These are phyloP conservation scores for Acer yangbiense DNA, from an alignment of 345 rosid genomes.

Conservation along the genomic window DNA sequence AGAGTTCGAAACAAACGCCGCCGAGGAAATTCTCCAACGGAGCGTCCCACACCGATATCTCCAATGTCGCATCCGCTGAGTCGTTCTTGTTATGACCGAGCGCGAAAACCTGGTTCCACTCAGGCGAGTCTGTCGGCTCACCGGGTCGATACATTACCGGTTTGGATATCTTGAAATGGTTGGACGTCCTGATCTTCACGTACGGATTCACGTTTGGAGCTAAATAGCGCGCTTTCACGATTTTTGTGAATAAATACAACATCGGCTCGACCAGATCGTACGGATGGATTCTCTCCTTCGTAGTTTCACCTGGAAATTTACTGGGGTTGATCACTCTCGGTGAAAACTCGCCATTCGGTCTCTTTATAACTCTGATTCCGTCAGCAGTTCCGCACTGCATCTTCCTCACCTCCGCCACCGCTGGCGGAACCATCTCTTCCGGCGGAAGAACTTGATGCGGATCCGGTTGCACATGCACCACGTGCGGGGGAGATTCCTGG, in stretches of 20 bases:
- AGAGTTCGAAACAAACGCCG: conserved; percentile 85
- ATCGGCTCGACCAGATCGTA: conserved; percentile 88
- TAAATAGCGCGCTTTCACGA: conserved; percentile 79
- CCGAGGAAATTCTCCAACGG: conserved; percentile 78
- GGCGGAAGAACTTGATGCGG: conserved; percentile 36
- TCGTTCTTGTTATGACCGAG: conserved; percentile 55
- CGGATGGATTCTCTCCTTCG: conserved; percentile 54
- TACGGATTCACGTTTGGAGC: conserved; percentile 60
- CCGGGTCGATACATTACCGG: conserved; percentile 61
- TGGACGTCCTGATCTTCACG: conserved; percentile 64
- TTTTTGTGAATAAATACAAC: conserved; percentile 75
- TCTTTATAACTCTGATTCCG: conserved; percentile 52
- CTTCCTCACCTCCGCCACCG: conserved; percentile 54
- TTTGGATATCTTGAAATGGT: conserved; percentile 49
- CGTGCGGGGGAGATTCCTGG: conserved; percentile 60
- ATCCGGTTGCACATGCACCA: conserved; percentile 25
- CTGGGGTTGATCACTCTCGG: conserved; percentile 66
- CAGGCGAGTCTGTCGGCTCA: conserved; percentile 64
- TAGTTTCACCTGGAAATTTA: conserved; percentile 32
- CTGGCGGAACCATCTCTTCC: conserved; percentile 12
- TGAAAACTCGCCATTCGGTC: conserved; percentile 62
- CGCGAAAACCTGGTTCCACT: conserved; percentile 89
- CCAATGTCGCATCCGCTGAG: conserved; percentile 57
- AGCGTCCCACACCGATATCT: conserved; percentile 86
- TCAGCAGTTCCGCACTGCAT: conserved; percentile 71